Percentiles rank a stretch among this genome's conserved stretches.
Conservation (phyloP, 192 early-diverging fungal genomes). For the Backusella tuberculispora region DNA sequence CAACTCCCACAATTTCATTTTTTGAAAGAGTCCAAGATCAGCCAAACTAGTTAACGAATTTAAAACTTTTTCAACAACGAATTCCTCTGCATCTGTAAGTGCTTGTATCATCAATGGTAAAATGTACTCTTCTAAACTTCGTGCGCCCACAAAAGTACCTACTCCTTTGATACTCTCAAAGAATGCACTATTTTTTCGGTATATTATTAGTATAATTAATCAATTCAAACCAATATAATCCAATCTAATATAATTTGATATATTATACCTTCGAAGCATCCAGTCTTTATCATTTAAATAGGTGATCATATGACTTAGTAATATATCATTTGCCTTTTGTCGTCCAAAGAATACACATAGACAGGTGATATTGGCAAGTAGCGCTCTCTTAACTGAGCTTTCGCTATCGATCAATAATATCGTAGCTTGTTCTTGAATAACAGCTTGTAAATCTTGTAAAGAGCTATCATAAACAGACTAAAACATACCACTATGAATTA, state of each 20-base stretch:
- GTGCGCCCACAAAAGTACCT: slow-evolving; percentile 83
- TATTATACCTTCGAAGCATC: slow-evolving; percentile 78
- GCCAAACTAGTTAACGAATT: slow-evolving; percentile 79
- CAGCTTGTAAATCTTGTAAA: slow-evolving; percentile 73
- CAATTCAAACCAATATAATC: background rate
- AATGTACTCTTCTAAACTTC: slow-evolving; percentile 90
- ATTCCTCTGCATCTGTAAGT: slow-evolving; percentile 86
- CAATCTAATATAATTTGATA: background rate
- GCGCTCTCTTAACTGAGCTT: slow-evolving; percentile 81
- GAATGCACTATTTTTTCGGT: slow-evolving; percentile 64
- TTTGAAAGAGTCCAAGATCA: slow-evolving; percentile 77
- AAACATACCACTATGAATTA: background rate
- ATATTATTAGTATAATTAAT: background rate
- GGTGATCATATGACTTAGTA: slow-evolving; percentile 93
- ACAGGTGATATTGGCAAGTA: slow-evolving; percentile 80
- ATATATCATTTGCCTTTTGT: slow-evolving; percentile 78
- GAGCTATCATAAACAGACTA: slow-evolving; percentile 75
- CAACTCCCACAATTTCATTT: slow-evolving; percentile 77
- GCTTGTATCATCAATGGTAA: slow-evolving; percentile 91
- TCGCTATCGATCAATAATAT: slow-evolving; percentile 81
- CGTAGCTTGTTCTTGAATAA: slow-evolving; percentile 82
- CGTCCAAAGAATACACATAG: slow-evolving; percentile 85
- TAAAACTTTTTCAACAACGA: slow-evolving; percentile 90
- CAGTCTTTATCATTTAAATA: slow-evolving; percentile 97
- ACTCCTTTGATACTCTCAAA: slow-evolving; percentile 93